Evolutionary conservation across 768 basidiomycete species (phyloP).

Genomic region (Termitomyces sp.): DNA sequence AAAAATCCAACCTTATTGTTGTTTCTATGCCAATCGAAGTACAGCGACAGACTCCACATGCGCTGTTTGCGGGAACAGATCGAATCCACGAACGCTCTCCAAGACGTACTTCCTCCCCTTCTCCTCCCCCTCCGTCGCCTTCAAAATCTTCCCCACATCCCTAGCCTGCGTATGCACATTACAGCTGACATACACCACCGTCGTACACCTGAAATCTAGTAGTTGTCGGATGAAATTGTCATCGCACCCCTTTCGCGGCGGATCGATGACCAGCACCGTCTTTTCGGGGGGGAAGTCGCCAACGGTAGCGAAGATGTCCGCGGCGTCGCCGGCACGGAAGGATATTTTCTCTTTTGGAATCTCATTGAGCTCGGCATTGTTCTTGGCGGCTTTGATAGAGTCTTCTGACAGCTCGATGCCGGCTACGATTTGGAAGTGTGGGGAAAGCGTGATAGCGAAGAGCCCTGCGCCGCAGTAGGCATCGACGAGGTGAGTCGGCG

Average conservation of each 20-base stretch:
- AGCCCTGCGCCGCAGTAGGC: slow-evolving; percentile 90
- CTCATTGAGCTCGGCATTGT: slow-evolving; percentile 60
- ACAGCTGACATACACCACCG: slow-evolving; percentile 88
- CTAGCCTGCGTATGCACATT: slow-evolving; percentile 93
- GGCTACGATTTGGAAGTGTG: slow-evolving; percentile 66
- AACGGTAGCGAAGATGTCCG: slow-evolving; percentile 74
- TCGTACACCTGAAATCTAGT: slow-evolving; percentile 56
- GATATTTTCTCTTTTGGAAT: slow-evolving; percentile 51
- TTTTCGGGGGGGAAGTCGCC: slow-evolving; percentile 54
- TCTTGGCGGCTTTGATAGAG: slow-evolving; percentile 62
- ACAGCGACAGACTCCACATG: slow-evolving; percentile 87
- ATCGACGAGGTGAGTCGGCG: slow-evolving; percentile 86
- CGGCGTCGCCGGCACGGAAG: slow-evolving; percentile 81
- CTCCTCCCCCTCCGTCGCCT: slow-evolving; percentile 31
- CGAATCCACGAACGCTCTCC: slow-evolving; percentile 84
- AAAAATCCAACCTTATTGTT: not conserved
- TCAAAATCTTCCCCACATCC: slow-evolving; percentile 74
- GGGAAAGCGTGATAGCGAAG: slow-evolving; percentile 80
- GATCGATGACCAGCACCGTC: slow-evolving; percentile 80
- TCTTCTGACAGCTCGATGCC: slow-evolving; percentile 84
- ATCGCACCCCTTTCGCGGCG: slow-evolving; percentile 94
- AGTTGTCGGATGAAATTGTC: slow-evolving; percentile 73
- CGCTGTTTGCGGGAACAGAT: slow-evolving; percentile 94
- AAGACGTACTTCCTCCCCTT: slow-evolving; percentile 57
- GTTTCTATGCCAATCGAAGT: slow-evolving; percentile 37